Base-by-base conservation (phyloP, 306 rosid genomes). In the Coriaria nepalensis region DNA sequence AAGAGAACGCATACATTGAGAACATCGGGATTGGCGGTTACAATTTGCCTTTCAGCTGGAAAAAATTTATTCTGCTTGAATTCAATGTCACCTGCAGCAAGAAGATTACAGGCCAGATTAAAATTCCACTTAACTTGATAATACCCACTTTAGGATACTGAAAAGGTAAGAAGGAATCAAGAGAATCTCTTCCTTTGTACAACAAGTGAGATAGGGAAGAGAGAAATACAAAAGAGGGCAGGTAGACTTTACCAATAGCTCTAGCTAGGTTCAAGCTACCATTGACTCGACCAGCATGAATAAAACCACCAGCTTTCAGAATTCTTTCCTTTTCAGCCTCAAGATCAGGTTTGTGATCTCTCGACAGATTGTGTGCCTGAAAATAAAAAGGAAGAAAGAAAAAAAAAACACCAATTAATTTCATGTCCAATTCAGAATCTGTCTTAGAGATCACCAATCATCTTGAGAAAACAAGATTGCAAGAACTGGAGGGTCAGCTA, bases 331-430 rank as follows among this genome's bases (percentile, higher is more conserved):
- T 90, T 77, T 90, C 98, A 65, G 66, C 54, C 72, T 81, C 92
- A 66, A 90, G 95, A 57, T 85, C 81, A 14, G 95, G 98, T 60
- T 90, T 90, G 94, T 90, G 98, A 68, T 90, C 98, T 57, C 82
- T 72, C 46, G 98, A 85, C 64, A 90, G 68, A 58, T 79, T 77
- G 72, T 77, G 76, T n/a, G 98, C 98, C 98, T 90, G 79, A 57
- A 60, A 63, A 47, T 47, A 65, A 71, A 49, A n/a, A n/a, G n/a
- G n/a, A n/a, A n/a, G n/a, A n/a, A n/a, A n/a, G n/a, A n/a, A n/a
- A n/a, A n/a, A n/a, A n/a, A 11, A 36, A 44, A 4, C 50, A 35
- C 39, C 37, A 8, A 10, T 32, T 9, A 5, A 10, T 10, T 32
- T 13, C 45, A 40, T 9, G 58, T 53, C 47, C 10, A 53, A 6